A percentile compares a stretch with the other conserved stretches of the same genome.
phyloP scores from a whole-genome alignment of 2,329 filamentous ascomycete genomes.

The Chaetomium olivaceum region DNA sequence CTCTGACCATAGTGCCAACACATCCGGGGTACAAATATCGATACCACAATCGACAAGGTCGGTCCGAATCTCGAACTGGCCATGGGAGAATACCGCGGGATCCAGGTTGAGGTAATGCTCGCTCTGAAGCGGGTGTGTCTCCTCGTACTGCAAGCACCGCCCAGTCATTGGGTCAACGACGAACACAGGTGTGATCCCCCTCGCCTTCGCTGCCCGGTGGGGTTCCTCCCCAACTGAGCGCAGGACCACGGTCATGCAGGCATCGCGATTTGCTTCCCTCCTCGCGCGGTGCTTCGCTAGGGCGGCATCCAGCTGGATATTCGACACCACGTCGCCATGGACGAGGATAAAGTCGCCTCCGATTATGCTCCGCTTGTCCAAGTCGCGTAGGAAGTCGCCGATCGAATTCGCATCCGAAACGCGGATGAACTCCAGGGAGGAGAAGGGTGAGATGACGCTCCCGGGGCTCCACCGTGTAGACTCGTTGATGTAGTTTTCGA shows the following conservation, averaged over 20 bases:
- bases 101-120: slow-evolving; percentile 72
- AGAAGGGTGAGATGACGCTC: slow-evolving; percentile 65
- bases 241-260: slow-evolving; percentile 96
- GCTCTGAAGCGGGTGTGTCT: slow-evolving; percentile 70
- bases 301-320: slow-evolving; percentile 78
- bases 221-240: slow-evolving; percentile 68
- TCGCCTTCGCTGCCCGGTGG: slow-evolving; percentile 73
- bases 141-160: slow-evolving; percentile 90
- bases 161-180: slow-evolving; percentile 78
- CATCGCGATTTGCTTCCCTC: slow-evolving; percentile 81
- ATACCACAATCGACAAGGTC: slow-evolving; percentile 94
- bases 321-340: slow-evolving; percentile 89
- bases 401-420: slow-evolving; percentile 80
- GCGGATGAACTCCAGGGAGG: slow-evolving; percentile 78
- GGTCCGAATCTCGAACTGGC: slow-evolving; percentile 77
- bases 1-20: slow-evolving; percentile 92
- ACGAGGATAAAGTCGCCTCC: slow-evolving; percentile 90
- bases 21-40: slow-evolving; percentile 96
- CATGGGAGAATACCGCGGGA: slow-evolving; percentile 70
- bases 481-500: slow-evolving; percentile 80
- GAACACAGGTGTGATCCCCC: slow-evolving; percentile 77
- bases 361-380: slow-evolving; percentile 83
- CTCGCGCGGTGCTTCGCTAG: slow-evolving; percentile 78
- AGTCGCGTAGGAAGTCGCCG: slow-evolving; percentile 90
- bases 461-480: slow-evolving; percentile 70